These are phyloP conservation scores for Pythium brassicae DNA, from an alignment of 352 stramenopile genomes.

Conservation along the genomic window DNA sequence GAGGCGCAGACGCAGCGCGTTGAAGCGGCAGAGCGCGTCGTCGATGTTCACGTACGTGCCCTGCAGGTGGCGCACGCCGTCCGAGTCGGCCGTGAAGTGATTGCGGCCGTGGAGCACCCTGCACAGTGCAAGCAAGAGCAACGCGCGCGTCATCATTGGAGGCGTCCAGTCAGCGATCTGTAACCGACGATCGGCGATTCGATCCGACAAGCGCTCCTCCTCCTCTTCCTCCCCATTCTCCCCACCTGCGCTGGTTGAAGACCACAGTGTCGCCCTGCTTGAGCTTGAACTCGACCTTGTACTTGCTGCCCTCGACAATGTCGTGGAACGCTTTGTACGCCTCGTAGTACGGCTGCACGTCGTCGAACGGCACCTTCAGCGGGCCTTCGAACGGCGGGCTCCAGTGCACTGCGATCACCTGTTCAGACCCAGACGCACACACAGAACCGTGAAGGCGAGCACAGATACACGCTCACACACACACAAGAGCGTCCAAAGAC, in stretches of 20 bases:
- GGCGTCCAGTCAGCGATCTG: too few relatives aligned
- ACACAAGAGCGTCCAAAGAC: background rate
- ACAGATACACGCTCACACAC: background rate
- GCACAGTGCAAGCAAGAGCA: background rate
- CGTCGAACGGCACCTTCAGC: constrained; percentile 71
- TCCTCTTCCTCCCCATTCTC: too few relatives aligned
- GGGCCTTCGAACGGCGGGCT: constrained; percentile 93
- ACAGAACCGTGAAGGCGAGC: background rate
- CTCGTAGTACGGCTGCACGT: constrained; percentile 75
- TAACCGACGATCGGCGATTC: too few relatives aligned
- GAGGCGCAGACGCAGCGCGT: constrained; percentile 61
- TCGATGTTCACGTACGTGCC: constrained; percentile 88
- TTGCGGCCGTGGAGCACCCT: constrained; percentile 77
- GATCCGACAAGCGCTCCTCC: too few relatives aligned
- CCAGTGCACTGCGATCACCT: constrained; percentile 91
- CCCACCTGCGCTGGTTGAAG: constrained; percentile 77
- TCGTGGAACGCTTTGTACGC: constrained; percentile 79
- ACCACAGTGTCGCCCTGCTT: constrained; percentile 77
- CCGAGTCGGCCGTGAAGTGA: constrained; percentile 62
- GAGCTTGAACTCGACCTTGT: constrained; percentile 76
- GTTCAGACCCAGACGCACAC: constrained; percentile 3
- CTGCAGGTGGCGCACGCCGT: constrained; percentile 75
- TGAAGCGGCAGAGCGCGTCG: constrained; percentile 81
- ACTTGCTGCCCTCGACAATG: constrained; percentile 68
- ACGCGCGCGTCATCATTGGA: too few relatives aligned